Base-by-base conservation (phyloP, 495 filamentous ascomycete species). In the Wilcoxina mikolae region DNA sequence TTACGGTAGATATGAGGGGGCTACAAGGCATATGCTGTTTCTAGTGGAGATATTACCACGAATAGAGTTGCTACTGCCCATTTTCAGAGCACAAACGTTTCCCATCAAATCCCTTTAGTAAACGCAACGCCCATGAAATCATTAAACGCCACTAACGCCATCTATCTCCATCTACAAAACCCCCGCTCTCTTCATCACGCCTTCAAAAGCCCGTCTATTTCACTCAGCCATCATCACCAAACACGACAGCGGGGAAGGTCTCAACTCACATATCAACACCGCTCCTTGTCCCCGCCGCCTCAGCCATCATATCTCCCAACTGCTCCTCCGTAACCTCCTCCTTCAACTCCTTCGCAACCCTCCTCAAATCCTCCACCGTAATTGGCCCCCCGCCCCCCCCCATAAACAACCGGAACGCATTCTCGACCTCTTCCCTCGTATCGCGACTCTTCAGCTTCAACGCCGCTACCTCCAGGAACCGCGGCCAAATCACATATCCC, bases 291-390 rank as follows among this genome's bases (percentile, higher is more conserved):
- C 71, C 87, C 68, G 89, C 94, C 57, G 87, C 91, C 73, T 95
- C 91, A 35, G 83, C 65, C 42, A 98, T 80, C 91, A 98, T 98
- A 73, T 94, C 86, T 68, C 74, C 76, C 59, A 98, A 69, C 65
- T 94, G 60, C 20, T 84, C 77, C 60, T 95, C 91, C 17, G 74
- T 75, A 27, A 94, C 80, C 57, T 84, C 76, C 60, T 94, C 87
- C 67, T 85, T 82, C 62, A 98, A 68, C 56, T 86, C 78, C 61
- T 75, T 79, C 51, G 90, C 89, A 51, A 96, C 80, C 61, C 84
- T 73, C 67, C 75, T 78, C 66, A 98, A 69, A 65, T 90, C 78
- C 20, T 70, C 71, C 45, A 96, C 58, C 10, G 82, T 90, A 58
- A 98, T 93, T n/a, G n/a, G n/a, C n/a, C n/a, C n/a, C 22, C 72